Base-by-base conservation (phyloP, 768 basidiomycete species). In the Boletus subparvulus region DNA sequence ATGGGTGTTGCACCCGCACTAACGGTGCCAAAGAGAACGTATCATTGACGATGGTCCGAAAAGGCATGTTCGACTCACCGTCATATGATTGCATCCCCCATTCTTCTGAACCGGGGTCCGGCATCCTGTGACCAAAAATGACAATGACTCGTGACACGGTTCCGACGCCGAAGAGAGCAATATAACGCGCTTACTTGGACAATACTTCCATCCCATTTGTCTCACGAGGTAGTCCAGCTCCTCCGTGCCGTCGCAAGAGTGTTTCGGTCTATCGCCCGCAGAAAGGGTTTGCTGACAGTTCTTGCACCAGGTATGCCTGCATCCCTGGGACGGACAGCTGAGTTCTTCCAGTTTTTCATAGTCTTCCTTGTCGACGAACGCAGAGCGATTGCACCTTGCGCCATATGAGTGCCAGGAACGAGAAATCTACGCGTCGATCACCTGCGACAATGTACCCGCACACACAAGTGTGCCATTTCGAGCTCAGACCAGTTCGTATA, bases 31-130 rank as follows among this genome's bases (percentile, higher is more conserved):
- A 19, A 2, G 37, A 19, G 5, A 32, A 46, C 24, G 24, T 42
- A 26, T 39, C 54, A 32, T 42, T 26, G 58, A 37, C 19, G 32
- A 35, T 16, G 24, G 26, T 45, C 19, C 43, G 2, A 33, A 21
- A 6, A 12, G 8, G n/a, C 16, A 12, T 10, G 28, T 39, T 32
- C 28, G 17, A 67, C 82, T 71, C 42, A 83, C 83, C 50, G 80
- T 80, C 79, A 85, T 84, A 67, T 85, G 83, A 59, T 83, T 80
- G 56, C 83, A 85, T 16, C 83, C 83, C 24, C 74, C 75, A 14
- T 71, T 71, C 60, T 83, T 85, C 60, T 81, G 78, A 30, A 82
- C 77, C 1, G 80, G 77, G 3, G 79, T 79, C 37, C 68, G 64
- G 55, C 79, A 79, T 30, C 73, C 78, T 78, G 58, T 3, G 32